A percentile compares a stretch with the other conserved stretches of the same genome.
Evolutionary conservation across 1,284 basidiomycete species (phyloP).

Genomic region (Cutaneotrichosporon sp.): DNA sequence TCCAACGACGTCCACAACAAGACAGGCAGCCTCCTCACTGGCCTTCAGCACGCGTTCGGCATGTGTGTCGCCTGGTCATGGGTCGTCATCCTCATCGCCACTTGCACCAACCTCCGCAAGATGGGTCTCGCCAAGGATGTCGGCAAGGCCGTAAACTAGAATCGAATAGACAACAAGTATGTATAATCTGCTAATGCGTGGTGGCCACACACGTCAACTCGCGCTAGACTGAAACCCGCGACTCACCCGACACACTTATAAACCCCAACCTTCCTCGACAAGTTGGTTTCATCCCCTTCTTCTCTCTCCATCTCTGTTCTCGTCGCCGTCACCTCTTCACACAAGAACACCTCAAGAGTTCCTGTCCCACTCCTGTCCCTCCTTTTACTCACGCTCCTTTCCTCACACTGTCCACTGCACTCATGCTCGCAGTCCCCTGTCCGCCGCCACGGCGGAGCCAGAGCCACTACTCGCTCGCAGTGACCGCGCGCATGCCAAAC

Average conservation of each 20-base stretch:
- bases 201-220: neutral
- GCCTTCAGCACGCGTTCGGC: slow-evolving; percentile 25
- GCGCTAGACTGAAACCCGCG: neutral
- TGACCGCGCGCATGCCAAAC: neutral
- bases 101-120: slow-evolving; percentile 13
- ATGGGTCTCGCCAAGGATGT: slow-evolving; percentile 15
- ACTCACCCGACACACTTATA: neutral
- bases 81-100: slow-evolving; percentile 12
- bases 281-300: neutral
- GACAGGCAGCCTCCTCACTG: slow-evolving; percentile 15
- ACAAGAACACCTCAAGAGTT: too few species aligned
- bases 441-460: neutral
- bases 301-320: neutral
- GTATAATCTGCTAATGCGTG: neutral
- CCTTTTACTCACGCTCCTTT: neutral
- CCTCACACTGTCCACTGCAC: neutral
- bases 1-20: slow-evolving; percentile 12
- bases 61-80: slow-evolving; percentile 23
- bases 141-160: slow-evolving; percentile 4
- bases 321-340: neutral
- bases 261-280: neutral
- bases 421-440: neutral
- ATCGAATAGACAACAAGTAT: neutral
- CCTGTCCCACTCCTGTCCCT: neutral
- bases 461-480: neutral